Evolutionary conservation across 2,329 filamentous ascomycete species (phyloP), one percentile per base, ranked within the genome.

Genomic region (Cadophora luteo-olivacea): DNA sequence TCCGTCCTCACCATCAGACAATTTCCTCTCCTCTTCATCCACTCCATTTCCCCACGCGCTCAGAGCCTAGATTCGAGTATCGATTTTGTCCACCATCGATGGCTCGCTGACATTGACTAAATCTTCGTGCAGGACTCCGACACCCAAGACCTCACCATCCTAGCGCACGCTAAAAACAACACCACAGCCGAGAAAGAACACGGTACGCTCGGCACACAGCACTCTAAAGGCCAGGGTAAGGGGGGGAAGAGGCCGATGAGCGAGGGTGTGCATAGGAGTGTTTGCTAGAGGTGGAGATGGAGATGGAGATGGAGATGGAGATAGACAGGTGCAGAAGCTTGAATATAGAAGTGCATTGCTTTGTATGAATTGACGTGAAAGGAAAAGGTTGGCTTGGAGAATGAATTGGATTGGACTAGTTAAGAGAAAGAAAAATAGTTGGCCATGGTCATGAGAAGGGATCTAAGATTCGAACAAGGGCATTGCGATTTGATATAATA

Each of bases 251-350:
- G 75, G 52, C 83, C 83, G 2, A 84, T 84, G 81, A 75, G 73
- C 32, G 70, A 84, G 45, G 83, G 83, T 4, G 81, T 86, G 6
- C 82, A 85, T 74, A 77, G 84, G 61, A 76, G 77, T 36, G 84
- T 86, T 6, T 85, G 84, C 68, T 85, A 75, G 51, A 62, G 49
- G 7, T 32, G 14, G 45, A 22, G 19, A 19, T 48, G 45, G 19
- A 22, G 45, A 5, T 48, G 45, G 45, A 9, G 16, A 19, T n/a
- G 11, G 19, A 9, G 16, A 5, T n/a, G 45, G 45, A 22, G 19
- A 8, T n/a, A n/a, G n/a, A n/a, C n/a, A n/a, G n/a, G n/a, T n/a
- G n/a, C n/a, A n/a, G n/a, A n/a, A n/a, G n/a, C n/a, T n/a, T n/a
- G n/a, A n/a, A n/a, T n/a, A n/a, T n/a, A n/a, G n/a, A n/a, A n/a